phyloP scores from a whole-genome alignment of 768 basidiomycete species.

The Nidularia pulvinata region DNA sequence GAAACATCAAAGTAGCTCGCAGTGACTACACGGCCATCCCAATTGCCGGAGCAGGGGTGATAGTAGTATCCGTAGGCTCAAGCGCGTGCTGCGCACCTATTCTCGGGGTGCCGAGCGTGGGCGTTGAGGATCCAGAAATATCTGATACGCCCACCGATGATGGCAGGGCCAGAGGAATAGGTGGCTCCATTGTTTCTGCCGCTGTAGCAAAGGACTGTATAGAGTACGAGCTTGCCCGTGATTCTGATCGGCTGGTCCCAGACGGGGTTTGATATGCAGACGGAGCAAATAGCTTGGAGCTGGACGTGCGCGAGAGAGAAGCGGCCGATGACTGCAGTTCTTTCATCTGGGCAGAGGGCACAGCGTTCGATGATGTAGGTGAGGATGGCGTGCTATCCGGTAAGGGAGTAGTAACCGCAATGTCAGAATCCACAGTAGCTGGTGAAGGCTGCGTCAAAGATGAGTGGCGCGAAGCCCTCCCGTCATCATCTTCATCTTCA shows the following conservation, averaged over 20 bases:
- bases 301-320: neutral
- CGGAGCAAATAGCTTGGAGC: slow-evolving; percentile 6
- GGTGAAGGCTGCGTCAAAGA: neutral
- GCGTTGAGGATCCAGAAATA: neutral
- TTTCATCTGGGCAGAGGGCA: too few relatives aligned
- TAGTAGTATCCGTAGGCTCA: too few relatives aligned
- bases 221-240: slow-evolving; percentile 20
- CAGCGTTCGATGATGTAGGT: neutral
- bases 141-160: neutral
- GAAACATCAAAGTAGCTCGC: too few relatives aligned
- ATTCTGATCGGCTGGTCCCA: slow-evolving; percentile 13
- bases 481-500: slow-evolving; percentile 1
- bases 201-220: slow-evolving; percentile 30
- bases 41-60: too few relatives aligned
- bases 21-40: too few relatives aligned
- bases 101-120: neutral
- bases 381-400: neutral
- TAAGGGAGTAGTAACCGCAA: neutral
- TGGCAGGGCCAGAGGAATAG: slow-evolving; percentile 1
- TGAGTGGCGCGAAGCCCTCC: neutral
- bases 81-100: too few relatives aligned
- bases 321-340: neutral
- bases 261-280: slow-evolving; percentile 11
- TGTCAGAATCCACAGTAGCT: neutral
- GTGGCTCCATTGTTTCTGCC: slow-evolving; percentile 18